Base-by-base conservation (phyloP, 352 stramenopile genomes). In the Globisporangium uncinulatum region DNA sequence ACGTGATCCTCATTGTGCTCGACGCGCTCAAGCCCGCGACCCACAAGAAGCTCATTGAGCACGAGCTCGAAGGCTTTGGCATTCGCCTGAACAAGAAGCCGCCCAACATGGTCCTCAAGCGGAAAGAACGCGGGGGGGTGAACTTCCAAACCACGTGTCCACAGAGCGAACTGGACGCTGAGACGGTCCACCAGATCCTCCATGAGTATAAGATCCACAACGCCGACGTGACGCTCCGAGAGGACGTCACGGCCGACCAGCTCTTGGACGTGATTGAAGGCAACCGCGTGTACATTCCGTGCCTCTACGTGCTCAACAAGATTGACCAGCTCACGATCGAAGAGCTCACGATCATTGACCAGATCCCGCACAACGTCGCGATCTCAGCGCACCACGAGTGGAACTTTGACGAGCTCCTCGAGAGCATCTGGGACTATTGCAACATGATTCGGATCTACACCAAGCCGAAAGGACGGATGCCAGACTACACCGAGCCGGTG, bases 261-360 rank as follows among this genome's bases (percentile, higher is more conserved):
- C 89, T 99, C 51, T 99, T 99, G 72, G 97, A 99, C 69, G 95
- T 98, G 32, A 98, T 99, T 57, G 96, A 99, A 73, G 95, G 95
- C 54, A 99, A 99, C 76, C 84, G 96, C 55, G 84, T 97, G 20
- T 99, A 99, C 78, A 99, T 99, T 63, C 96, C 97, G 42, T 96
- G 87, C 51, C 73, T 99, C 14, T 99, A 99, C 79, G 93, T 99
- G 54, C 94, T 99, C 59, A 99, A 99, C 82, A 99, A 99, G 79
- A 99, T 99, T 66, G 97, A 99, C 71, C 82, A 98, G 69, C 86
- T 99, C 29, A 97, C 94, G 21, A 98, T 99, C 74, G 94, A 99
- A 73, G 97, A 99, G 76, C 83, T 99, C 1, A 97, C 98, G 58
- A 98, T 99, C 70, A 94, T 99, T 50, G 96, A 97, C 72, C 93